phyloP scores from a whole-genome alignment of 805 yeast genomes.

The Torulaspora microellipsoides region DNA sequence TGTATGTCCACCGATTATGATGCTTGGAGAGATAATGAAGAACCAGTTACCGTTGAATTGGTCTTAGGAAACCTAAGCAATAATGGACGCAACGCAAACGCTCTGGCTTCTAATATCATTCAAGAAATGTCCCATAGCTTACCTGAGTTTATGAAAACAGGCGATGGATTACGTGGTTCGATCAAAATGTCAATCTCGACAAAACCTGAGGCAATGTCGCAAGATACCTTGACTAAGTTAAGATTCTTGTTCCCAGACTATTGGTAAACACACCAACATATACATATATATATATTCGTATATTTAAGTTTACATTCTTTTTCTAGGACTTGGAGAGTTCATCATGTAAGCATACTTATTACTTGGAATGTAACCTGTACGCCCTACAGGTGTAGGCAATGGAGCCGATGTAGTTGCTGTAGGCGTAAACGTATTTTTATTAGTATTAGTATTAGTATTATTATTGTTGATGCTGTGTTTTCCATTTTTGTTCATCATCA shows the following conservation, averaged over 20 bases:
- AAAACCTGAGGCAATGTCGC: conserved; percentile 63
- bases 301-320: conserved; percentile 12
- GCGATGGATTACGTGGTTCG: conserved; percentile 64
- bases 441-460: not conserved
- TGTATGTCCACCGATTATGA: conserved; percentile 99
- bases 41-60: conserved; percentile 97
- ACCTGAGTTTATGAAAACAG: conserved; percentile 52
- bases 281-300: conserved; percentile 1
- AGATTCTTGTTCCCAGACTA: conserved; percentile 88
- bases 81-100: conserved; percentile 81
- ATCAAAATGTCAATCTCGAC: conserved; percentile 84
- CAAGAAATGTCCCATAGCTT: conserved; percentile 60
- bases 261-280: conserved; percentile 47
- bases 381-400: conserved; percentile 5
- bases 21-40: conserved; percentile 94
- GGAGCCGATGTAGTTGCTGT: conserved; percentile 1
- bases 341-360: conserved; percentile 34
- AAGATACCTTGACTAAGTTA: conserved; percentile 70
- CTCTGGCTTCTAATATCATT: conserved; percentile 65
- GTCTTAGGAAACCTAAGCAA: conserved; percentile 88
- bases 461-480: too few species aligned
- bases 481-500: not conserved
- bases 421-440: conserved; percentile 1
- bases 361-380: conserved; percentile 34
- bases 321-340: conserved; percentile 32